Evolutionary conservation across 805 yeast species (phyloP), one percentile per base, ranked within the genome.

Genomic region (Suhomyces vadensis): DNA sequence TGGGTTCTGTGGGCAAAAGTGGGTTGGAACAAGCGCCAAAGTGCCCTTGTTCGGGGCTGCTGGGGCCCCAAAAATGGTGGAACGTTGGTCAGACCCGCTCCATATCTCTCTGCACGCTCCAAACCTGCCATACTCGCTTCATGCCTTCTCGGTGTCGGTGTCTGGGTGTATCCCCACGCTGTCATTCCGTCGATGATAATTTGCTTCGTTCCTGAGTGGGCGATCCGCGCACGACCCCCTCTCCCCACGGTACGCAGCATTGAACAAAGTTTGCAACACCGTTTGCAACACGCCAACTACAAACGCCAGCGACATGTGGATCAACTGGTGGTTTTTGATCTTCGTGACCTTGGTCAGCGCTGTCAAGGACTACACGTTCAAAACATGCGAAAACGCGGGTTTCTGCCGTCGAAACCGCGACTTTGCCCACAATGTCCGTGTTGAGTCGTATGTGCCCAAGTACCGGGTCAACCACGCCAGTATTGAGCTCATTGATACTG

Each of bases 371-470:
- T 80, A 82, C 50, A 64, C 88, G 43, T 85, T 89, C 71, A 87
- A 88, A 58, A 79, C 73, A 10, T 91, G 98, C 63, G 79, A 73
- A 5, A 83, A 85, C 55, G 78, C 89, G 13, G 95, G 96, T 5
- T 90, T 91, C 59, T 91, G 98, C 59, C 65, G 74, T 39, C 75
- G 98, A 62, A 87, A 91, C 56, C 70, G 92, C 43, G 81, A 79
- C 45, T 88, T 77, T 58, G 87, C 88, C 1, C 48, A 57, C 2
- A 59, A 50, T 6, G 48, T 65, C 19, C 31, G 40, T 17, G 9
- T 6, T 16, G 11, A 42, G 33, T 11, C 27, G 39, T 53, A 42
- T 33, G 24, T 17, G 22, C 49, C 65, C 10, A 54, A 53, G 8
- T 69, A 68, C 47, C 37, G 53, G 6, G 54, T 67, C 16, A 62